Evolutionary conservation across 768 basidiomycete genomes (phyloP).

Genomic region (Hebeloma cylindrosporum): DNA sequence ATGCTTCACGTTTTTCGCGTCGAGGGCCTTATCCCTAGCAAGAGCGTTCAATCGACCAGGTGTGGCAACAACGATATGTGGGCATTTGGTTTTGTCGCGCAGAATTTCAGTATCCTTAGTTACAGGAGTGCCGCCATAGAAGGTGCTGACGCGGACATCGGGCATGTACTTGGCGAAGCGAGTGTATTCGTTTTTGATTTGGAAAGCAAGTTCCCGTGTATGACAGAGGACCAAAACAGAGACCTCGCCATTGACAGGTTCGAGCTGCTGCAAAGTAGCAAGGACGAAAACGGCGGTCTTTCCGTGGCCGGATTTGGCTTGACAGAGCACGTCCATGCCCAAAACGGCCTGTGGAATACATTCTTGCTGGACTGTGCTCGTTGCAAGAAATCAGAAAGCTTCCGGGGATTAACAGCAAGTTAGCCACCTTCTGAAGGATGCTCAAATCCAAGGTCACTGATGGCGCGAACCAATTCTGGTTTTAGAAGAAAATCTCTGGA

Average conservation of each 20-base stretch:
- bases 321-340: slow-evolving; percentile 99
- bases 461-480: slow-evolving; percentile 94
- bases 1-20: slow-evolving; percentile 96
- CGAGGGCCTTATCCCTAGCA: slow-evolving; percentile 91
- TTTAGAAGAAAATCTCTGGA: slow-evolving; percentile 95
- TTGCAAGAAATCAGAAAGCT: slow-evolving; percentile 2
- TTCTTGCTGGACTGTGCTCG: slow-evolving; percentile 89
- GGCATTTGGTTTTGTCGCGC: slow-evolving; percentile 95
- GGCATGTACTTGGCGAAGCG: slow-evolving; percentile 99
- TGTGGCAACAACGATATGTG: slow-evolving; percentile 98
- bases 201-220: slow-evolving; percentile 98
- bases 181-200: slow-evolving; percentile 99
- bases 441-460: slow-evolving; percentile 99
- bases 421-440: slow-evolving; percentile 99
- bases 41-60: slow-evolving; percentile 97
- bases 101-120: slow-evolving; percentile 91
- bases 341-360: slow-evolving; percentile 99
- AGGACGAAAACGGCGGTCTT: slow-evolving; percentile 99
- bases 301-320: slow-evolving; percentile 98
- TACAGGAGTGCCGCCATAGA: slow-evolving; percentile 96
- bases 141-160: slow-evolving; percentile 94
- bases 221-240: slow-evolving; percentile 98
- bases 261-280: slow-evolving; percentile 95
- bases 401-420: not conserved
- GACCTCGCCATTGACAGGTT: slow-evolving; percentile 97